Conservation (phyloP, 208 protist genomes). For the Acanthamoeba castellanii region DNA sequence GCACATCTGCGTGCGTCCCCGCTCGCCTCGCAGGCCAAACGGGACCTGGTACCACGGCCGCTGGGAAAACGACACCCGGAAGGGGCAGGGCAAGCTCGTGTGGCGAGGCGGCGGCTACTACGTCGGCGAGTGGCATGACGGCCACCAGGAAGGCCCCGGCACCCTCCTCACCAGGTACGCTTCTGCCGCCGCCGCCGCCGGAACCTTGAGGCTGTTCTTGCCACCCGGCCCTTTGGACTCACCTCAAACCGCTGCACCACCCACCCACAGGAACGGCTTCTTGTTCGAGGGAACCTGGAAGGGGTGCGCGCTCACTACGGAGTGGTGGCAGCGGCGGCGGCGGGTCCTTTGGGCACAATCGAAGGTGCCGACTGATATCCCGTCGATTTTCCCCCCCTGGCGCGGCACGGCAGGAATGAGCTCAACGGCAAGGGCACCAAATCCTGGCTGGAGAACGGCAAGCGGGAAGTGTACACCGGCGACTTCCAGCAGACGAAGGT, state of each 20-base stretch:
- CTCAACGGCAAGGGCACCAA: constrained; percentile 34
- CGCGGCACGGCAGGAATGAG: neutral
- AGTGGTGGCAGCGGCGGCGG: too few species aligned
- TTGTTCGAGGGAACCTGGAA: neutral
- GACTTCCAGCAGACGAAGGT: constrained; percentile 7
- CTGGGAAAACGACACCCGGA: neutral
- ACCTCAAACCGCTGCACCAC: neutral
- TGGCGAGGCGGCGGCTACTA: constrained; percentile 24
- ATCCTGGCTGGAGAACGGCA: neutral
- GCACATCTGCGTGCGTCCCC: too few species aligned
- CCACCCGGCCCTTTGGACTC: too few species aligned
- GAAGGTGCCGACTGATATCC: too few species aligned
- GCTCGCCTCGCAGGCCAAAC: neutral
- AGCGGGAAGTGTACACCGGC: neutral
- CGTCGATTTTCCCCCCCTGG: too few species aligned
- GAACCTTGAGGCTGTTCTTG: neutral
- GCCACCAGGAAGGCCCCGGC: neutral
- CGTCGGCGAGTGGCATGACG: constrained; percentile 14
- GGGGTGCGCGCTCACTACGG: neutral
- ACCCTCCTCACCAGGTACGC: neutral
- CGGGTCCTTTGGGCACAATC: too few species aligned
- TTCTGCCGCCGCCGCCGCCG: neutral
- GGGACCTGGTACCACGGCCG: constrained; percentile 19
- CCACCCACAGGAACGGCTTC: neutral
- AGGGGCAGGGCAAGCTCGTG: constrained; percentile 11